Conservation (phyloP, 352 stramenopile species). For the Stephanocyclus meneghinianus region DNA sequence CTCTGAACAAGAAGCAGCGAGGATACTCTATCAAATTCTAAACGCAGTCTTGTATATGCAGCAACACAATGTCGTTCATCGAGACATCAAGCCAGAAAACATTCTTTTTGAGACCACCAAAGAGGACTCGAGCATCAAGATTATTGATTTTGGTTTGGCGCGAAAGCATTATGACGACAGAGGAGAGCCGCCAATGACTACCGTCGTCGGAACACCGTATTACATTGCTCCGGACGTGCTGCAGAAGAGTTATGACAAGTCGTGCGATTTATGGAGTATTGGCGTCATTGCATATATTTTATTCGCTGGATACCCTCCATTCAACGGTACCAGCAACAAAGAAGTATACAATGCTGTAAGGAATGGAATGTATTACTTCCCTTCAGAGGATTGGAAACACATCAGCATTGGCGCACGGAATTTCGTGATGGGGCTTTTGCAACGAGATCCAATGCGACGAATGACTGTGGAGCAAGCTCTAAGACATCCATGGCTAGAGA, state of each 20-base stretch:
- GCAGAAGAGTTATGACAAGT: constrained; percentile 14
- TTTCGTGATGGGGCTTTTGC: constrained; percentile 87
- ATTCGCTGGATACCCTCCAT: constrained; percentile 21
- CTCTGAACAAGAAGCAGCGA: constrained; percentile 4
- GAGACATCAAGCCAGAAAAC: constrained; percentile 39
- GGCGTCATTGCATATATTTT: constrained; percentile 49
- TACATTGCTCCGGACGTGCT: constrained; percentile 11
- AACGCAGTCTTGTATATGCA: constrained; percentile 61
- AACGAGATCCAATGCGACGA: constrained; percentile 81
- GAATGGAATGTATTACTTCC: constrained; percentile 85
- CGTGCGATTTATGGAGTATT: constrained; percentile 11
- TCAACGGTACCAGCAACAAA: constrained; percentile 50
- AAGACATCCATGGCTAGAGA: constrained; percentile 20
- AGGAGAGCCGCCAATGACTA: constrained; percentile 15
- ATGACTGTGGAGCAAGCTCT: constrained; percentile 18
- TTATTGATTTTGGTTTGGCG: constrained; percentile 17
- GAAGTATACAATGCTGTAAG: constrained; percentile 71
- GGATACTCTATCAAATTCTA: constrained; percentile 55
- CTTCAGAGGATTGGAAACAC: constrained; percentile 87
- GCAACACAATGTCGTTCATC: constrained; percentile 53
- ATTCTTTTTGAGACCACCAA: constrained; percentile 15
- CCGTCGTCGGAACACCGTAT: constrained; percentile 12
- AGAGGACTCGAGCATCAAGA: constrained; percentile 10
- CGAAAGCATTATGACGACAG: constrained; percentile 4
- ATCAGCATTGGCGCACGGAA: constrained; percentile 90